Base-by-base conservation (phyloP, 202 grass and related monocot genomes). In the Elaeis oleifera region DNA sequence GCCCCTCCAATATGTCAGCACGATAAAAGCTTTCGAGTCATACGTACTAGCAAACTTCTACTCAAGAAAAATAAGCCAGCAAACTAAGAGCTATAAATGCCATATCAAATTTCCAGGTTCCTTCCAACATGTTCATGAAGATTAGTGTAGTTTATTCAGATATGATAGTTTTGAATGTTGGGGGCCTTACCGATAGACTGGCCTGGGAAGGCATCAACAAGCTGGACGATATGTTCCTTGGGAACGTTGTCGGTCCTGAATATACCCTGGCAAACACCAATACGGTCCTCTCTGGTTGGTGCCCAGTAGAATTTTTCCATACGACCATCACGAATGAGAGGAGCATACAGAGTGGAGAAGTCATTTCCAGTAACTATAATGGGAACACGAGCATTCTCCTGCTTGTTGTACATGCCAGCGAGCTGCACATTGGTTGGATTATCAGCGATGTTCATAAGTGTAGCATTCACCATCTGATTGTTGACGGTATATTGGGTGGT, bases 241-340 rank as follows among this genome's bases (percentile, higher is more conserved):
- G 58, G 5, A 2, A 96, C 64, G 39, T 70, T 75, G 51, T 96
- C 91, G 18, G 84, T 74, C 67, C 77, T 86, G 87, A 96, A 96
- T 79, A 96, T 96, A 0, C 91, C 91, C 14, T 21, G 62, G 79
- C 78, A 85, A 6, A 96, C 91, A 0, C 91, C 91, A 13, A 96
- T 74, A 1, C 84, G 74, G 87, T 96, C 91, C 1, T 96, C 91
- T 0, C 91, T 81, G 52, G 84, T 96, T 50, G 91, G 91, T 1
- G 91, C 87, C 92, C 92, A 96, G 84, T 96, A 96, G 84, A 96
- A 96, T 60, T 96, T 96, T 79, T 96, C 92, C 92, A 96, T 96
- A 20, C 92, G 92, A 0, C 92, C 92, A 26, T 96, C 92, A 7
- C 92, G 92, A 71, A 96, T 96, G 11, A 96, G 92, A 0, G 92